These are phyloP conservation scores for Sclerotinia minor DNA, from an alignment of 2,329 filamentous ascomycete genomes.

Conservation along the genomic window DNA sequence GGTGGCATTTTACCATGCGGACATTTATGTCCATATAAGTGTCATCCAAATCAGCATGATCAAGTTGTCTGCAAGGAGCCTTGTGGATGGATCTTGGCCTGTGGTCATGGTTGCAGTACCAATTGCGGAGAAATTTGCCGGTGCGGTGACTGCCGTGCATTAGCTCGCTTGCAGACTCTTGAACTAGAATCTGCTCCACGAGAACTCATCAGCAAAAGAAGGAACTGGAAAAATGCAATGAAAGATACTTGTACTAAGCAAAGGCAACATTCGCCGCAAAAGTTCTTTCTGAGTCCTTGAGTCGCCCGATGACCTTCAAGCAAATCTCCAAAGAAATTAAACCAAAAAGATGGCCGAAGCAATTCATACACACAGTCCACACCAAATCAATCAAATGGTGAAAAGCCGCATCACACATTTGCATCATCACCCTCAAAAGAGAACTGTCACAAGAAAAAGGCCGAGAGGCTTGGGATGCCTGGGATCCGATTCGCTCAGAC, in stretches of 20 bases:
- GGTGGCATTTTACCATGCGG: constrained; percentile 39
- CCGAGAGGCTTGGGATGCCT: not conserved
- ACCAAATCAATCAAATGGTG: not conserved
- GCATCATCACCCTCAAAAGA: not conserved
- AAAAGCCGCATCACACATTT: not conserved
- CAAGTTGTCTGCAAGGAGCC: constrained; percentile 33
- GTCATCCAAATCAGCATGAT: constrained; percentile 39
- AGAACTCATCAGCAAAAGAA: not conserved
- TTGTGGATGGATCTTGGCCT: constrained; percentile 33
- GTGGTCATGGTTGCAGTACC: constrained; percentile 39
- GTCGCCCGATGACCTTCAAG: not conserved
- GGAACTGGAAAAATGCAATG: too few relatives aligned
- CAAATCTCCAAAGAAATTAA: not conserved
- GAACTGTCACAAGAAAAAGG: not conserved
- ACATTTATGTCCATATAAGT: constrained; percentile 37
- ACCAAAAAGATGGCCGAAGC: not conserved
- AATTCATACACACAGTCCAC: not conserved
- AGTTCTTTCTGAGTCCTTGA: not conserved
- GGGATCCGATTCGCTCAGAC: not conserved
- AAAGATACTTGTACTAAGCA: not conserved
- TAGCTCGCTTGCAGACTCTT: not conserved
- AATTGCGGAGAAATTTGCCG: constrained; percentile 35
- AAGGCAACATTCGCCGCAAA: not conserved
- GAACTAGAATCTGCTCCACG: not conserved
- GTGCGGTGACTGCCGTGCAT: constrained; percentile 34